Evolutionary conservation across 164 flowering plant species (phyloP), one percentile per base, ranked within the genome.

Genomic region (Macadamia integrifolia): DNA sequence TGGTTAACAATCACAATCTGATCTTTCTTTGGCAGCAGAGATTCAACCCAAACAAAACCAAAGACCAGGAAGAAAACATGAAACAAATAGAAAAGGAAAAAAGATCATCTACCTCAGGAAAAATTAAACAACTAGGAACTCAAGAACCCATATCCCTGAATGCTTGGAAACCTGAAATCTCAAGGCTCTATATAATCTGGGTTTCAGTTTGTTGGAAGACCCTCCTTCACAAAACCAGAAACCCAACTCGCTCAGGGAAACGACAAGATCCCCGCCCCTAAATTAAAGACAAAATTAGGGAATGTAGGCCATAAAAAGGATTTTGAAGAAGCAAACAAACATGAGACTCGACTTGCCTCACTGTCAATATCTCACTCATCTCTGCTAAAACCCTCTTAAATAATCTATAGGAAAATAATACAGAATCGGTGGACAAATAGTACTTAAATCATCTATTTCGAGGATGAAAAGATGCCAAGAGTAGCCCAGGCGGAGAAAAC

Each of bases 201-300:
- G 28, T 29, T 8, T 46, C 42, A n/a, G 42, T 56, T 67, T 62
- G 9, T 28, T 64, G 58, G 30, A 32, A 35, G 30, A 30, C 13
- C 23, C 52, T 61, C 60, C 70, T 60, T 68, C 64, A 60, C 57
- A 68, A 64, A 60, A 35, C 31, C 53, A 66, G 64, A 62, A 55
- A 67, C 40, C 40, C 64, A 58, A 55, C 66, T 23, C 52, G 28
- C 35, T 60, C 35, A 18, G 65, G 48, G 23, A 62, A 32, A 50
- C 52, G 63, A 60, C 65, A 61, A 61, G 59, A 60, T 5, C 30
- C 12, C 46, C 32, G 6, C 52, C 50, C 60, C 59, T n/a, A 66
- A 69, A 59, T 61, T 29, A 70, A 58, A 62, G 67, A 66, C 69
- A 69, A 61, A 35, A 61, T 31, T 50, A 40, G 30, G 62, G 73